These are phyloP conservation scores for Tricladium varicosporioides DNA, from an alignment of 2,329 filamentous ascomycete genomes.

Conservation along the genomic window DNA sequence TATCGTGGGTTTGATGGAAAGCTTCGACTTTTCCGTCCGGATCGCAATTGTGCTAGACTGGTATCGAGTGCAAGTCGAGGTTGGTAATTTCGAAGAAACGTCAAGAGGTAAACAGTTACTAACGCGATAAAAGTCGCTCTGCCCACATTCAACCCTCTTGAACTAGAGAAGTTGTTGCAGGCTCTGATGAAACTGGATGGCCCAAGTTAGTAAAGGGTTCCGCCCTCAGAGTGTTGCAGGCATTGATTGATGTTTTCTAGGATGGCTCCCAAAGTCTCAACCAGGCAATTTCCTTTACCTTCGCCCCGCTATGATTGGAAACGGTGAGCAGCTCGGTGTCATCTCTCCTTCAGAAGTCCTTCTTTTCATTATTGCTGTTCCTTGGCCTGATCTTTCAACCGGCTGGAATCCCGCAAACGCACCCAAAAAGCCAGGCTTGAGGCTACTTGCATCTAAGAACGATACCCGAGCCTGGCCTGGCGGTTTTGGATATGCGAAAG, in stretches of 20 bases:
- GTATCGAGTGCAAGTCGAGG: constrained; percentile 55
- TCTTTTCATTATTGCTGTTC: constrained; percentile 72
- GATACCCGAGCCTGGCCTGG: constrained; percentile 91
- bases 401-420: constrained; percentile 25
- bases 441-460: constrained; percentile 74
- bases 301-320: constrained; percentile 83
- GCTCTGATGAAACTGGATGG: constrained; percentile 72
- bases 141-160: constrained; percentile 67
- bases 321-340: constrained; percentile 76
- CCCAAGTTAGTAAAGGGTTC: constrained; percentile 33
- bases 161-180: constrained; percentile 71
- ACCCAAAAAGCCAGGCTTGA: constrained; percentile 53
- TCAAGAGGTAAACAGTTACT: no score
- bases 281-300: constrained; percentile 77
- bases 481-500: constrained; percentile 88
- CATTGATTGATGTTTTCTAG: constrained; percentile 32
- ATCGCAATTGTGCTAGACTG: constrained; percentile 48
- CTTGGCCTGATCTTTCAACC: constrained; percentile 45
- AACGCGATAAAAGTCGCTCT: constrained; percentile 55
- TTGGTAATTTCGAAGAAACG: neutral
- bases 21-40: constrained; percentile 61
- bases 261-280: constrained; percentile 72
- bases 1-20: constrained; percentile 71
- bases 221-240: neutral
- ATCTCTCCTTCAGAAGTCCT: constrained; percentile 77